Base-by-base conservation (phyloP, 2,329 filamentous ascomycete species). In the Paecilomyces variotii region DNA sequence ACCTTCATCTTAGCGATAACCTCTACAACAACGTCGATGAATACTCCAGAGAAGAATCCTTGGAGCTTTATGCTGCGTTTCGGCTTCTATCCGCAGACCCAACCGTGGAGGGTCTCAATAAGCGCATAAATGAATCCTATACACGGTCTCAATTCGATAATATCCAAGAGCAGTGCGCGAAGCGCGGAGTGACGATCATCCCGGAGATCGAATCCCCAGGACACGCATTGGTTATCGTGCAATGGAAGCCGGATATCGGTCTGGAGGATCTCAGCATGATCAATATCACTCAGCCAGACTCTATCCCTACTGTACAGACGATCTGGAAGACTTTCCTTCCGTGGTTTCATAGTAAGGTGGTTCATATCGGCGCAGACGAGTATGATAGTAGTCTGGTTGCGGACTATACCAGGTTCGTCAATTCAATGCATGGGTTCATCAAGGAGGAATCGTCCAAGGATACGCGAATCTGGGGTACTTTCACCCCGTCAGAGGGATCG, bases 151-250 rank as follows among this genome's bases (percentile, higher is more conserved):
- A 80, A 25, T 82, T 82, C 61, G 78, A 82, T 7, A 64, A 74
- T 0, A 75, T 85, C 7, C 81, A 84, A 61, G 63, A 65, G 0
- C 67, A 72, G 35, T 84, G 82, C 59, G 81, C 77, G 0, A 68
- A 72, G 0, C 74, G 81, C 9, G 82, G 82, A 2, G 80, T 85
- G 1, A 83, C 82, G 2, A 70, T 85, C 9, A 72, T 84, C 6
- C 82, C 82, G 0, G 82, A 84, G 65, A 81, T 84, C 28, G 82
- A 85, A 65, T 75, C 80, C 0, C 82, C 82, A 0, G 82, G 82
- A 0, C 82, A 85, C 59, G 77, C 80, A 0, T 67, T 84, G 1
- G 76, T 78, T 6, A 79, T 84, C 45, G 77, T 78, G 4, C 80
- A 84, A 61, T 84, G 82, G 82, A 80, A 79, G 59, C 81, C 81